phyloP scores from a whole-genome alignment of 192 early-diverging fungal genomes.

The Podila verticillata region DNA sequence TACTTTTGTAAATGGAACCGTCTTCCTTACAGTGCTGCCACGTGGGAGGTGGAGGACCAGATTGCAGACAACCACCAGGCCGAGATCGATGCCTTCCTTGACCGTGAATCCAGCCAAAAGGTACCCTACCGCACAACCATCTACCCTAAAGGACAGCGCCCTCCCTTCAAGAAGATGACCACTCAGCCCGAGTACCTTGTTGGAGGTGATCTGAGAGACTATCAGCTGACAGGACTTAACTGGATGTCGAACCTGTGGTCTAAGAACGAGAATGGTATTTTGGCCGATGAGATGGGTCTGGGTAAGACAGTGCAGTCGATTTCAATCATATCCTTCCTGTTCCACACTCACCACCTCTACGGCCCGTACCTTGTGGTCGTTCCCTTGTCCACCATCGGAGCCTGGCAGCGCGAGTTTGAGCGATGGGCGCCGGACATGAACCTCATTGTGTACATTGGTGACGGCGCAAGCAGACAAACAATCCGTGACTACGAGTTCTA shows the following conservation, averaged over 20 bases:
- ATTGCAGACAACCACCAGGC: slow-evolving; percentile 76
- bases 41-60: slow-evolving; percentile 87
- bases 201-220: slow-evolving; percentile 93
- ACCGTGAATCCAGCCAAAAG: slow-evolving; percentile 74
- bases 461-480: slow-evolving; percentile 78
- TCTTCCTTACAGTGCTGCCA: slow-evolving; percentile 86
- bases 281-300: slow-evolving; percentile 96
- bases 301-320: slow-evolving; percentile 99
- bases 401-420: slow-evolving; percentile 96
- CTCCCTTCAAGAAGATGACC: slow-evolving; percentile 79
- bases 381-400: slow-evolving; percentile 92
- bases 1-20: slow-evolving; percentile 96
- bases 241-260: slow-evolving; percentile 99
- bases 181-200: slow-evolving; percentile 85
- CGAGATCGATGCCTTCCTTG: slow-evolving; percentile 88
- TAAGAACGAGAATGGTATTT: slow-evolving; percentile 93
- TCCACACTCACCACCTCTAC: slow-evolving; percentile 83
- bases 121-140: slow-evolving; percentile 78
- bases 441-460: slow-evolving; percentile 89
- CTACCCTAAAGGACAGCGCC: slow-evolving; percentile 65
- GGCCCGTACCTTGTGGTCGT: slow-evolving; percentile 98
- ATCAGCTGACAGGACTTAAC: slow-evolving; percentile 94
- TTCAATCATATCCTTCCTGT: slow-evolving; percentile 89
- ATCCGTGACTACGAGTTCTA: slow-evolving; percentile 98
- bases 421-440: slow-evolving; percentile 97